phyloP scores from a whole-genome alignment of 441 rosid genomes.

The Mallotus japonicus region DNA sequence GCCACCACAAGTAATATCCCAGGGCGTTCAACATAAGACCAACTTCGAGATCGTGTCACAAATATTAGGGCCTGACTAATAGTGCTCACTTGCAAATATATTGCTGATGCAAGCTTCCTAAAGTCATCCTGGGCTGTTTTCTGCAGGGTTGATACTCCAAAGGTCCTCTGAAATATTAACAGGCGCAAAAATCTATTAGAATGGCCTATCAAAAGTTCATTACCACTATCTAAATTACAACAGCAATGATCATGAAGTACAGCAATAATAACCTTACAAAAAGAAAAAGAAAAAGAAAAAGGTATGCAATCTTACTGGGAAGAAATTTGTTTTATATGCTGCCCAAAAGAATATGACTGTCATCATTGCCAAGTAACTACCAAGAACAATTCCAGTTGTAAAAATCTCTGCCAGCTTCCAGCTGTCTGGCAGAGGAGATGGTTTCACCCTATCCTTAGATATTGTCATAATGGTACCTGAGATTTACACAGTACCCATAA shows the following conservation, averaged over 20 bases:
- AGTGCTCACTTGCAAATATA: slow-evolving; percentile 95
- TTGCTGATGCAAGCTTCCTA: slow-evolving; percentile 94
- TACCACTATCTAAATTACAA: not conserved
- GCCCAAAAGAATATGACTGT: slow-evolving; percentile 97
- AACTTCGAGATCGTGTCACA: slow-evolving; percentile 89
- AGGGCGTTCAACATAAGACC: slow-evolving; percentile 95
- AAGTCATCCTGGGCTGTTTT: slow-evolving; percentile 85
- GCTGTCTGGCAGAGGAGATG: slow-evolving; percentile 97
- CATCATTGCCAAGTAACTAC: slow-evolving; percentile 96
- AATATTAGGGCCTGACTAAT: slow-evolving; percentile 97
- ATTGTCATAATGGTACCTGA: slow-evolving; percentile 97
- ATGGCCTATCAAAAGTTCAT: slow-evolving; percentile 5
- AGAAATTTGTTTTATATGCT: slow-evolving; percentile 87
- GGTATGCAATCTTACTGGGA: slow-evolving; percentile 56
- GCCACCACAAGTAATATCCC: slow-evolving; percentile 71
- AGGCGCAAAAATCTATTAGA: slow-evolving; percentile 17
- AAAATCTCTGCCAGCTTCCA: slow-evolving; percentile 97
- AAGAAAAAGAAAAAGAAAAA: not conserved
- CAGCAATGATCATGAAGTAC: not conserved
- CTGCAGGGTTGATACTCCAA: slow-evolving; percentile 83
- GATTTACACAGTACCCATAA: slow-evolving; percentile 23
- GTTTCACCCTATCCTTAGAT: slow-evolving; percentile 98
- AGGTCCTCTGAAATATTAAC: slow-evolving; percentile 49
- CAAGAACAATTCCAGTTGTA: slow-evolving; percentile 84
- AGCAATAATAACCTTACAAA: not conserved